phyloP scores from a whole-genome alignment of 495 filamentous ascomycete genomes.

The Daldinia childiae region DNA sequence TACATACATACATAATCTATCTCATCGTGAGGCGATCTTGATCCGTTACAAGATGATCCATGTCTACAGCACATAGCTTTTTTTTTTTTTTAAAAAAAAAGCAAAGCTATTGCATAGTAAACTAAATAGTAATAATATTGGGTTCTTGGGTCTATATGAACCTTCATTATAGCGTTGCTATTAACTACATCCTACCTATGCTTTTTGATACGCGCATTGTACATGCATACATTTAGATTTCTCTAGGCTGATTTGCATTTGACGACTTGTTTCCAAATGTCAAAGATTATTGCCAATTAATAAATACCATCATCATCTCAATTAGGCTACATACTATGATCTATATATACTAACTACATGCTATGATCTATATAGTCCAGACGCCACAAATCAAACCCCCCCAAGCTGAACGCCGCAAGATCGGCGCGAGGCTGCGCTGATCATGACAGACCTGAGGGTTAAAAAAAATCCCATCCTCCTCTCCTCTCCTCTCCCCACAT shows the following conservation, averaged over 20 bases:
- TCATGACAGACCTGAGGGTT: constrained; percentile 18
- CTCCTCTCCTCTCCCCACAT: not conserved
- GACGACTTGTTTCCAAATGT: not conserved
- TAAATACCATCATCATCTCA: not conserved
- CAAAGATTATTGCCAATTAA: not conserved
- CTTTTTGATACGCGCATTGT: not conserved
- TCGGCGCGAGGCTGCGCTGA: constrained; percentile 25
- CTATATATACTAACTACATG: not conserved
- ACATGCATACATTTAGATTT: not conserved
- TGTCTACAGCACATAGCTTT: not conserved
- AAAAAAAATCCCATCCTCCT: constrained; percentile 10
- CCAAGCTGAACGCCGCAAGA: constrained; percentile 3
- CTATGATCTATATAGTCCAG: not conserved
- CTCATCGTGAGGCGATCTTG: not conserved
- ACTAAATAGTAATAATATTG: not conserved
- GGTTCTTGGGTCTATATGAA: not conserved
- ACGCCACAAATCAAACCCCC: not conserved
- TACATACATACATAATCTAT: not conserved
- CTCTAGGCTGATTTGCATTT: not conserved
- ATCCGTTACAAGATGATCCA: not conserved
- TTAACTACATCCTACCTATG: too few relatives aligned
- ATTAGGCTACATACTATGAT: constrained; percentile 1
- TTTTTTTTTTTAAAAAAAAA: too few relatives aligned
- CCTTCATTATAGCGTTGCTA: not conserved
- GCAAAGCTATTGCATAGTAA: not conserved